These are phyloP conservation scores for Craspedostauros australis DNA, from an alignment of 108 stramenopile genomes.

Conservation along the genomic window DNA sequence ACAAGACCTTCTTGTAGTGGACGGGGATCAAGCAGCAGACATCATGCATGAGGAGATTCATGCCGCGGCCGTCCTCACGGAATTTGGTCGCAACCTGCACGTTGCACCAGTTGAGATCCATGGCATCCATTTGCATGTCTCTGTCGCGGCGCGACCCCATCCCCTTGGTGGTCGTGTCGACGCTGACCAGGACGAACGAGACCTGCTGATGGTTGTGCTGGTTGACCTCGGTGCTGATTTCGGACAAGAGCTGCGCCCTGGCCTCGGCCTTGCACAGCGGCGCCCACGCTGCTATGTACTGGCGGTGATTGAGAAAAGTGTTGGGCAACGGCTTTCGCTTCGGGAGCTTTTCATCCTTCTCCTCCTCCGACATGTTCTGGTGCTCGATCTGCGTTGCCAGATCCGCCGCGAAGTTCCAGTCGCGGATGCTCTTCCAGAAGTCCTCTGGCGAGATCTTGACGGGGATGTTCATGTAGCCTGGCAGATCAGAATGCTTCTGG, in stretches of 20 bases:
- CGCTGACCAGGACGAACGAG: slow-evolving; percentile 16
- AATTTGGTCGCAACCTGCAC: slow-evolving; percentile 12
- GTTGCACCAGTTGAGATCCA: slow-evolving; percentile 29
- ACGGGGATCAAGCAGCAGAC: slow-evolving; percentile 28
- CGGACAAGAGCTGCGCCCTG: slow-evolving; percentile 65
- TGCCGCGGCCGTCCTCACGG: not conserved
- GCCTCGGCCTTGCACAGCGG: slow-evolving; percentile 70
- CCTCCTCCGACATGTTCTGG: no score
- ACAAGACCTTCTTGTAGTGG: slow-evolving; percentile 22
- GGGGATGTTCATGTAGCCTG: no score
- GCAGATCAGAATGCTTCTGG: no score
- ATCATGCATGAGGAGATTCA: slow-evolving; percentile 32
- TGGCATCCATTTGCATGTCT: slow-evolving; percentile 6
- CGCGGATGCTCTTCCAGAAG: slow-evolving; percentile 73
- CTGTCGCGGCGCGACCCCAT: slow-evolving; percentile 4
- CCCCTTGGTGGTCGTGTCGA: slow-evolving; percentile 26
- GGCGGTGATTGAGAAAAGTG: slow-evolving; percentile 55
- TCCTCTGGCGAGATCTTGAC: slow-evolving; percentile 44
- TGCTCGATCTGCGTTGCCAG: slow-evolving; percentile 34
- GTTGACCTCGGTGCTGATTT: slow-evolving; percentile 24
- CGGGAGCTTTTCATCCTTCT: no score
- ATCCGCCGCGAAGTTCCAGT: slow-evolving; percentile 71
- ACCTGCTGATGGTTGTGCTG: slow-evolving; percentile 2
- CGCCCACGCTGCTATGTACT: slow-evolving; percentile 75
- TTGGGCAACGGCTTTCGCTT: slow-evolving; percentile 53